Conservation (phyloP, 2,329 filamentous ascomycete species). For the Aspergillus sp. region DNA sequence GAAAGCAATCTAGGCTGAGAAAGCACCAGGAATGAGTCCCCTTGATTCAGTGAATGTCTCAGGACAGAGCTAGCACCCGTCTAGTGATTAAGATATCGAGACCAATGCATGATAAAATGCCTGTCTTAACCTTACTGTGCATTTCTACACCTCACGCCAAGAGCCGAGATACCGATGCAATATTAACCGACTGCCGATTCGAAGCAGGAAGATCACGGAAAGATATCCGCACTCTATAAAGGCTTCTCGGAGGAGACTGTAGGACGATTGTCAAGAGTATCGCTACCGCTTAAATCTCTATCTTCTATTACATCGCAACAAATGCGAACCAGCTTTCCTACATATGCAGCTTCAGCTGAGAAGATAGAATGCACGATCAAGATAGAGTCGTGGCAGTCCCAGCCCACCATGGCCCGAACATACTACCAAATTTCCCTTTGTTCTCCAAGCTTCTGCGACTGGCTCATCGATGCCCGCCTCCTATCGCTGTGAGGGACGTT, state of each 20-base stretch:
- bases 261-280: neutral
- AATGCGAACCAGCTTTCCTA: no score
- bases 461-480: neutral
- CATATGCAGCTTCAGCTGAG: no score
- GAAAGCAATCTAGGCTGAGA: no score
- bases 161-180: neutral
- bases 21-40: no score
- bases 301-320: no score
- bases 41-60: no score
- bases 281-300: no score
- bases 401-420: neutral
- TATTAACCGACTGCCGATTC: neutral
- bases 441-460: constrained; percentile 1
- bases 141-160: no score
- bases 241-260: neutral
- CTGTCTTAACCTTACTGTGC: no score
- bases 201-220: neutral
- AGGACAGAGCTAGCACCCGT: no score
- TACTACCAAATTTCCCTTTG: neutral
- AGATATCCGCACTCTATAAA: neutral
- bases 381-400: neutral
- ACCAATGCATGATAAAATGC: no score
- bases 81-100: no score
- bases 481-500: neutral
- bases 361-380: neutral